Evolutionary conservation across 768 basidiomycete species (phyloP).

Genomic region (Termitomyces sp.): DNA sequence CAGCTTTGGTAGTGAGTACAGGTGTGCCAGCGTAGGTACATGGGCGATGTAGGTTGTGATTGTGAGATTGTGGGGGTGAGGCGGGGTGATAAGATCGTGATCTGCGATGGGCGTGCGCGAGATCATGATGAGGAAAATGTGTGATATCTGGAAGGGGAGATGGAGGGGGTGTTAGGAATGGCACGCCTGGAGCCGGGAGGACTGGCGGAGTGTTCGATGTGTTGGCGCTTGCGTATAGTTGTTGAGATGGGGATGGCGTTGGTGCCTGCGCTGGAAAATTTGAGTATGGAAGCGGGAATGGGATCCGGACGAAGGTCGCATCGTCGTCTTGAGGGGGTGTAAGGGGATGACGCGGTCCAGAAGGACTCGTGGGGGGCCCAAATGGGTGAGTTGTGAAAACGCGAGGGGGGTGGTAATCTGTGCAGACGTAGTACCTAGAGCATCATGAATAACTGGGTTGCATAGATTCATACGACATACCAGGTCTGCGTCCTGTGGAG

Average conservation of each 20-base stretch:
- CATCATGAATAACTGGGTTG: neutral
- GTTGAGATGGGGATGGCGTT: constrained; percentile 12
- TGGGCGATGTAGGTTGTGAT: constrained; percentile 4
- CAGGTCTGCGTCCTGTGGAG: neutral
- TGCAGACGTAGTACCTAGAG: constrained; percentile 17
- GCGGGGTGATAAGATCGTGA: constrained; percentile 7
- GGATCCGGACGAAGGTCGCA: neutral
- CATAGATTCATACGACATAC: neutral
- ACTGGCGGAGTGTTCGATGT: constrained; percentile 2
- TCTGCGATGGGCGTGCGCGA: neutral
- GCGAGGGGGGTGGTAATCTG: constrained; percentile 9
- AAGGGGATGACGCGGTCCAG: no score
- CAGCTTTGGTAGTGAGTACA: neutral
- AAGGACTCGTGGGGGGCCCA: constrained; percentile 3
- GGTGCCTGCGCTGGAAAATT: neutral
- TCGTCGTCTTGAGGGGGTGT: neutral
- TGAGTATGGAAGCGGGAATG: neutral
- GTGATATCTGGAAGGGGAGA: neutral
- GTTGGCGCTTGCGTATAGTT: constrained; percentile 13
- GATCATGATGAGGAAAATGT: no score
- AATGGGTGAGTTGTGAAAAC: constrained; percentile 12
- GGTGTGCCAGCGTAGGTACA: constrained; percentile 4
- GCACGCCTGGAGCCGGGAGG: neutral
- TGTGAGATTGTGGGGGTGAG: neutral
- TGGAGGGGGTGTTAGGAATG: neutral